Evolutionary conservation across 768 basidiomycete genomes (phyloP).

Genomic region (Asterophora parasitica): DNA sequence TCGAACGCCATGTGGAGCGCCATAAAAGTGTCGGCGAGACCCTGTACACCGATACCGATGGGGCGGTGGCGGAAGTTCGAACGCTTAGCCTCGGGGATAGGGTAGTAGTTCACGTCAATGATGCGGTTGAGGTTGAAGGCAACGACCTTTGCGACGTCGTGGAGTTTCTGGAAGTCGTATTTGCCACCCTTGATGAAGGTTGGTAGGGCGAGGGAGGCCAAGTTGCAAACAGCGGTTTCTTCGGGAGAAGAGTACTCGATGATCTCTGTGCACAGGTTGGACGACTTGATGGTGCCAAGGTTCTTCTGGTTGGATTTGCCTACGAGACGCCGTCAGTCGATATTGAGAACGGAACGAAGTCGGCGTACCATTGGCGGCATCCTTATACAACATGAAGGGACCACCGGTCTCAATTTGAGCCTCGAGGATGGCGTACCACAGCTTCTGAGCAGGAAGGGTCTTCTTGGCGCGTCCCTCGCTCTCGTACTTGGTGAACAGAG

Average conservation of each 20-base stretch:
- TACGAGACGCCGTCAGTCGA: constrained; percentile 22
- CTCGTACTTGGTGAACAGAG: constrained; percentile 83
- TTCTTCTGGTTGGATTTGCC: constrained; percentile 99
- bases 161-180: constrained; percentile 94
- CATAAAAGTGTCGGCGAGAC: constrained; percentile 98
- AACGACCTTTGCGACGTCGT: constrained; percentile 91
- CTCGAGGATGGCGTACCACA: constrained; percentile 97
- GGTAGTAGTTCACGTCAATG: constrained; percentile 96
- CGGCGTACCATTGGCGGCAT: constrained; percentile 79
- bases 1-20: constrained; percentile 95
- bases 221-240: constrained; percentile 97
- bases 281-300: constrained; percentile 98
- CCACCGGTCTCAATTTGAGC: constrained; percentile 97
- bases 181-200: constrained; percentile 77
- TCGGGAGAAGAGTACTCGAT: constrained; percentile 97
- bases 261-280: constrained; percentile 98
- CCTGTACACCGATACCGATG: constrained; percentile 96
- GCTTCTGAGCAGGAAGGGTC: constrained; percentile 88
- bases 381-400: constrained; percentile 99
- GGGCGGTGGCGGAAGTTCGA: constrained; percentile 98
- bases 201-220: constrained; percentile 94
- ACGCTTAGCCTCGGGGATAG: constrained; percentile 82
- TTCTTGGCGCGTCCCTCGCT: constrained; percentile 82
- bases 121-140: constrained; percentile 89
- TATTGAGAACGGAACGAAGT: neutral